Percentiles rank a stretch among this genome's conserved stretches.
Conservation (phyloP, 202 grass and related monocot genomes). For the Tripidium arundinaceum region DNA sequence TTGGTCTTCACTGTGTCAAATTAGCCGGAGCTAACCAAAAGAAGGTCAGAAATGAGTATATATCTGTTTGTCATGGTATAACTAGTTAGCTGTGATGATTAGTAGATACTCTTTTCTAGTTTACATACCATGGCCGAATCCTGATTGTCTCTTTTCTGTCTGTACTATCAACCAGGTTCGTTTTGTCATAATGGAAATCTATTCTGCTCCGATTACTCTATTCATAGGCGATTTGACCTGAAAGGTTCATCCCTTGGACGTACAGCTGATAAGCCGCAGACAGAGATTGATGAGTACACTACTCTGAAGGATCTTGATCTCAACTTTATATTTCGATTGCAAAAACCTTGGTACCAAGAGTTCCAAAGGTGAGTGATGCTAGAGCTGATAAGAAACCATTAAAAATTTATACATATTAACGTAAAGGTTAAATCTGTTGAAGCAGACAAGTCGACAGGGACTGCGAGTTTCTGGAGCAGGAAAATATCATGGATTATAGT, state of each 20-base stretch:
- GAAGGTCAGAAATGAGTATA: constrained; percentile 55
- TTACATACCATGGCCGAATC: constrained; percentile 1
- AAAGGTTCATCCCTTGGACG: constrained; percentile 96
- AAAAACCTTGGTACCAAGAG: constrained; percentile 71
- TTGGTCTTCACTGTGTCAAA: constrained; percentile 91
- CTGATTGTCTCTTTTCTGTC: constrained; percentile 18
- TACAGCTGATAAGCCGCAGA: constrained; percentile 73
- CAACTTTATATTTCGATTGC: constrained; percentile 87
- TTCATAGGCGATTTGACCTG: constrained; percentile 83
- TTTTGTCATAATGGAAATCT: constrained; percentile 98
- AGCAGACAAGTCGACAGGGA: constrained; percentile 67
- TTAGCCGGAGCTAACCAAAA: constrained; percentile 75
- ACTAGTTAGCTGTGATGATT: neutral
- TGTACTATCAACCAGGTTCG: constrained; percentile 54
- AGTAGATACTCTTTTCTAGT: constrained; percentile 5
- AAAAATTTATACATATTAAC: constrained; percentile 11
- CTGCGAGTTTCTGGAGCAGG: constrained; percentile 70
- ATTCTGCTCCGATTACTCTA: constrained; percentile 68
- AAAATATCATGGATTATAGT: constrained; percentile 85
- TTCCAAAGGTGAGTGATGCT: constrained; percentile 54
- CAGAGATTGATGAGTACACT: constrained; percentile 82
- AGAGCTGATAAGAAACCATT: constrained; percentile 12
- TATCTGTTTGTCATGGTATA: constrained; percentile 4
- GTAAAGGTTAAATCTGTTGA: constrained; percentile 15
- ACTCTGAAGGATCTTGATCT: constrained; percentile 94